Percentiles rank a stretch among this genome's conserved stretches.
Conservation (phyloP, 768 basidiomycete species). For the Mycena rosella region DNA sequence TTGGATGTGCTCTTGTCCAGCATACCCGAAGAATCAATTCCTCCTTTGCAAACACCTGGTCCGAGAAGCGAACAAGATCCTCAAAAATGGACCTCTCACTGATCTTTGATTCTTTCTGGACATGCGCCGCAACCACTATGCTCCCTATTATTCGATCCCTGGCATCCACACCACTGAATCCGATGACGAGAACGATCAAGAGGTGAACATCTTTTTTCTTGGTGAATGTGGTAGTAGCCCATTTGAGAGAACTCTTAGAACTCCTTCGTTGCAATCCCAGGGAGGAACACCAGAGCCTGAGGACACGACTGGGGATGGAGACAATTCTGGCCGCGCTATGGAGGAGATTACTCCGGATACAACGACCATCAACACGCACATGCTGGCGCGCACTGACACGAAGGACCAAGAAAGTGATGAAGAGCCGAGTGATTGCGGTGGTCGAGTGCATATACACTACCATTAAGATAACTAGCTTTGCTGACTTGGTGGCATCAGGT, state of each 20-base stretch:
- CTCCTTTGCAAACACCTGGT: slow-evolving; percentile 40
- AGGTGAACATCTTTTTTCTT: too few species aligned
- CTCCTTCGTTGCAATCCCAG: too few species aligned
- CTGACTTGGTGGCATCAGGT: not conserved
- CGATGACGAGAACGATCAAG: not conserved
- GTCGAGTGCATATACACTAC: not conserved
- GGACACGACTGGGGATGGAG: too few species aligned
- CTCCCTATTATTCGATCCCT: slow-evolving; percentile 29
- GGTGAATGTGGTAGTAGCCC: not conserved
- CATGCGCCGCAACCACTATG: slow-evolving; percentile 18
- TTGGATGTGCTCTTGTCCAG: slow-evolving; percentile 35
- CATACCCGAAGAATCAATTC: slow-evolving; percentile 28
- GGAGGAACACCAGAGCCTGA: too few species aligned
- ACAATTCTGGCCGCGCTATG: too few species aligned
- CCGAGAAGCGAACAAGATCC: slow-evolving; percentile 29
- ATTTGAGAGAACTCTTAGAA: too few species aligned
- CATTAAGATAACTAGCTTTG: not conserved
- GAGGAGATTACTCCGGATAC: too few species aligned
- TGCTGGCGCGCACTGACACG: too few species aligned
- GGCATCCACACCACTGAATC: not conserved
- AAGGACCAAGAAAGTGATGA: too few species aligned
- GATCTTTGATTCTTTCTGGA: slow-evolving; percentile 29
- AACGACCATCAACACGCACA: too few species aligned
- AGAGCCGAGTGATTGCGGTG: not conserved
- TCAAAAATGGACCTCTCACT: slow-evolving; percentile 29